phyloP scores from a whole-genome alignment of 225 moss, liverwort and hornwort genomes.

The Bryum argenteum region DNA sequence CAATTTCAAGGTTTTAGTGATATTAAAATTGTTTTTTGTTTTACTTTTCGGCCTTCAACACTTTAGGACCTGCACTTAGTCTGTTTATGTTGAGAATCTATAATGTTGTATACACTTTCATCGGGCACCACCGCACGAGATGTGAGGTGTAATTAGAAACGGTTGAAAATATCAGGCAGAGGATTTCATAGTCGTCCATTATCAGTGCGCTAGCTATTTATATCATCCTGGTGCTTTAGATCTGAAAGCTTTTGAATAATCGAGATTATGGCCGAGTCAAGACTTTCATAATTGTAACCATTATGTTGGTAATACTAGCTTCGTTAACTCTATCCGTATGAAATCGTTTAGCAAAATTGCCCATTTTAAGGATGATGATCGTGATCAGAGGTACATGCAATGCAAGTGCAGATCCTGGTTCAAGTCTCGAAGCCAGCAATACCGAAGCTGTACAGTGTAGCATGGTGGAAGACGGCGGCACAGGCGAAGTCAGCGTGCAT shows the following conservation, averaged over 20 bases:
- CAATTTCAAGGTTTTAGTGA: not conserved
- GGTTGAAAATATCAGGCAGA: no score
- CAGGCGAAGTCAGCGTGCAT: conserved; percentile 52
- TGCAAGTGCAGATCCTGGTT: conserved; percentile 59
- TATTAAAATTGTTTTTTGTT: conserved; percentile 13
- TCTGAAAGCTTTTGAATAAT: not conserved
- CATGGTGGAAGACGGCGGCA: conserved; percentile 31
- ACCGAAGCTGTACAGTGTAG: conserved; percentile 35
- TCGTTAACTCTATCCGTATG: not conserved
- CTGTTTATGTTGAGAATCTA: no score
- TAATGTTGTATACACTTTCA: no score
- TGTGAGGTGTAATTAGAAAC: no score
- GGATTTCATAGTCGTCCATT: no score
- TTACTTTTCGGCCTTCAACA: not conserved
- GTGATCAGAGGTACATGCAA: not conserved
- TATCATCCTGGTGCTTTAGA: no score
- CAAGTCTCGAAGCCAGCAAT: conserved; percentile 44
- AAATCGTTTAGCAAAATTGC: not conserved
- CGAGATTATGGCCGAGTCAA: not conserved
- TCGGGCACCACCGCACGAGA: no score
- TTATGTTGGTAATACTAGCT: not conserved
- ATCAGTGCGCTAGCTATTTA: no score
- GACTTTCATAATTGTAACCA: not conserved
- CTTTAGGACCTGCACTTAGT: not conserved
- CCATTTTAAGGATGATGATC: not conserved